Percentiles rank a stretch among this genome's conserved stretches.
Conservation (phyloP, 169 alveolate genomes). For the Toxoplasma gondii region DNA sequence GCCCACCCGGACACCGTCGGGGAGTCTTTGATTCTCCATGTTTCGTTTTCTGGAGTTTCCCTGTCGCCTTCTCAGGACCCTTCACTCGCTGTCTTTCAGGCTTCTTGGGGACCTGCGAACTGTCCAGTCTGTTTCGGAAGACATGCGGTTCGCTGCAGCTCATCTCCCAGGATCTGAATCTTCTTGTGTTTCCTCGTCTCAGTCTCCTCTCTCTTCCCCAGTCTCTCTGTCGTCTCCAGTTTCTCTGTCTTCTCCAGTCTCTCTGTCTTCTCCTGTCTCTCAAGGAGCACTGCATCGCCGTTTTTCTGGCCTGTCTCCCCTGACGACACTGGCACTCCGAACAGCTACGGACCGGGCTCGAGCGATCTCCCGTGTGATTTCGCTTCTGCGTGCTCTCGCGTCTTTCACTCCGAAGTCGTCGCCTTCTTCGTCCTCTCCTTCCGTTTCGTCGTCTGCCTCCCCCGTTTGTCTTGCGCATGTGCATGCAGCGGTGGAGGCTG, state of each 20-base stretch:
- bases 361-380: background rate
- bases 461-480: background rate
- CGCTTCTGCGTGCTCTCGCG: background rate
- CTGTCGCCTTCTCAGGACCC: background rate
- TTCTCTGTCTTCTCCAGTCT: too few relatives aligned
- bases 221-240: background rate
- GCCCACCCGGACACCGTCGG: too few relatives aligned
- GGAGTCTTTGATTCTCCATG: background rate
- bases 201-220: background rate
- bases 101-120: background rate
- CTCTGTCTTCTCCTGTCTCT: too few relatives aligned
- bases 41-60: background rate
- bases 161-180: too few relatives aligned
- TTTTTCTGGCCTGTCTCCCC: background rate
- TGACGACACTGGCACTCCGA: background rate
- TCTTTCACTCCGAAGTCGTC: background rate
- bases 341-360: background rate
- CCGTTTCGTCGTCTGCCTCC: background rate
- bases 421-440: background rate
- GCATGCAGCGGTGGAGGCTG: background rate
- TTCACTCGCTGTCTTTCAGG: background rate
- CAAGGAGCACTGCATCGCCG: background rate
- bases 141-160: background rate
- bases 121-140: background rate
- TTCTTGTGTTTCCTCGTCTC: background rate